Percentiles rank a stretch among this genome's conserved stretches.
phyloP scores from a whole-genome alignment of 306 rosid species.

The Cercis canadensis region DNA sequence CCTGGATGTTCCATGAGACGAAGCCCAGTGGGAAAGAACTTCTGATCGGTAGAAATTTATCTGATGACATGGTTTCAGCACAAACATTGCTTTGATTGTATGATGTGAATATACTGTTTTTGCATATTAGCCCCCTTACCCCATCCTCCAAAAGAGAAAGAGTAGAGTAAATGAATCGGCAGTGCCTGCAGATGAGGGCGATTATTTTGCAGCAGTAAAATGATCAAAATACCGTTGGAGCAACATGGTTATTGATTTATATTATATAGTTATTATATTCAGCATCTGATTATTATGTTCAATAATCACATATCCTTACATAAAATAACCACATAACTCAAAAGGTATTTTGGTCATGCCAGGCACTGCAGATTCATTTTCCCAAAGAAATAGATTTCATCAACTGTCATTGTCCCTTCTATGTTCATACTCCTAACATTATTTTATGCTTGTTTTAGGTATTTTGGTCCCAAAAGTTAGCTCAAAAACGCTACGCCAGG shows the following conservation, averaged over 20 bases:
- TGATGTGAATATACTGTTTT: not conserved
- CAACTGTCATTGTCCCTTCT: not conserved
- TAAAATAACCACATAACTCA: too few relatives aligned
- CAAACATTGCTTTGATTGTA: conserved; percentile 9
- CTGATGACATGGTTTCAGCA: conserved; percentile 11
- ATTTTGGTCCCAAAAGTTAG: conserved; percentile 50
- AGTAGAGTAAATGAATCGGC: too few relatives aligned
- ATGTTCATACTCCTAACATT: not conserved
- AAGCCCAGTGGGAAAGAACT: conserved; percentile 50
- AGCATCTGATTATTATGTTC: too few relatives aligned
- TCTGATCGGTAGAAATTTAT: conserved; percentile 46
- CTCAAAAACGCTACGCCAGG: conserved; percentile 54
- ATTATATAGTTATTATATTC: too few relatives aligned
- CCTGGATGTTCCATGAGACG: conserved; percentile 61
- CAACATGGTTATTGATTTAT: too few relatives aligned
- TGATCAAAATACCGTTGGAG: too few relatives aligned
- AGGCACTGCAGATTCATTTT: not conserved
- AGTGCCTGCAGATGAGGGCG: too few relatives aligned
- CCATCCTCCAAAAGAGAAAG: too few relatives aligned
- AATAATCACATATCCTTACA: too few relatives aligned
- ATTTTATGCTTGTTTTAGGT: conserved; percentile 35
- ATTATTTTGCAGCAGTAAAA: too few relatives aligned
- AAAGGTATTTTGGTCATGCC: too few relatives aligned
- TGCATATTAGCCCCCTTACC: not conserved
- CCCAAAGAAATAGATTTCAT: not conserved